Base-by-base conservation (phyloP, 129 eudicot species). In the Scalesia atractyloides region DNA sequence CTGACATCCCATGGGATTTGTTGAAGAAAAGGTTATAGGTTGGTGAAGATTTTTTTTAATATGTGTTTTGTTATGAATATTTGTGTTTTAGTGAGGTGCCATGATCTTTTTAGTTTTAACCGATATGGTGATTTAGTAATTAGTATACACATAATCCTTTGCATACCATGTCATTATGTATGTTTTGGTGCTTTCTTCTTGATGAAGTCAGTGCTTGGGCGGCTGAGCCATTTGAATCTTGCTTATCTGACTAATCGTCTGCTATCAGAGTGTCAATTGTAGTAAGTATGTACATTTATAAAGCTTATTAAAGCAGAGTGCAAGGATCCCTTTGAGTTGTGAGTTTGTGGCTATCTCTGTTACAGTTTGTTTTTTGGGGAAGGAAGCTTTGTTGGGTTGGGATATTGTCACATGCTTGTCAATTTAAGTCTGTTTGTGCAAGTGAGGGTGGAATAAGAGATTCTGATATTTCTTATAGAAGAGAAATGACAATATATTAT, bases 371-470 rank as follows among this genome's bases (percentile, higher is more conserved):
- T 50, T 0, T 16, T 52, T 8, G 8, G 20, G 59, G 26, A 52
- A 17, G 24, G 59, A 52, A 17, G 26, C 13, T 15, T 22, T 66
- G 41, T 66, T 22, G 41, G 72, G 41, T 66, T 66, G 56, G 26
- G 13, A 66, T 7, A 46, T 51, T 14, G 13, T 22, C 57, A 13
- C 72, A 12, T 19, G 36, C 20, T 22, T 16, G 24, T 44, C 37
- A 66, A 13, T 66, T 9, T 44, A 66, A 54, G 61, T 66, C 8
- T 20, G 39, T 19, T 4, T 18, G 3, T 22, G 43, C 16, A 20
- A 46, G 41, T 18, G 61, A 37, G 44, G 68, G 66, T 60, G 18
- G 58, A 47, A 24, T 15, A 20, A 43, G 20, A 12, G 39, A 20
- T 48, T 16, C 7, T 67, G 72, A 67, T 67, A 20, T 67, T 0